Evolutionary conservation across 1,139 yeast species (phyloP), one percentile per base, ranked within the genome.

Genomic region (Debaryomyces robertsiae): DNA sequence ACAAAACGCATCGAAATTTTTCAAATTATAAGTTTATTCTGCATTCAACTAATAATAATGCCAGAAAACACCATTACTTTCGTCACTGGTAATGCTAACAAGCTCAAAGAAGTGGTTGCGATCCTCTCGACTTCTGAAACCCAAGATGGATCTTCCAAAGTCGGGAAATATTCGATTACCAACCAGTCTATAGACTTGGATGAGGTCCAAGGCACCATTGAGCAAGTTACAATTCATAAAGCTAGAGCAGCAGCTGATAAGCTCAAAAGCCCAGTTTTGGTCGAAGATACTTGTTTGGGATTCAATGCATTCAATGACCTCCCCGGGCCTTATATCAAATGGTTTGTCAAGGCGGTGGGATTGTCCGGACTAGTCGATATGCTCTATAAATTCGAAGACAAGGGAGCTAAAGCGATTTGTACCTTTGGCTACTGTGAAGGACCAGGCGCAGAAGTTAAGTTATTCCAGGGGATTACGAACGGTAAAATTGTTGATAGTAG

Each of bases 261-360:
- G 22, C 42, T 72, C 11, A 55, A 57, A 4, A 91, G 90, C 0
- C 94, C 98, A 0, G 97, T 89, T 1, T 72, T 94, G 41, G 96
- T 91, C 2, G 99, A 94, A 59, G 99, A 94, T 57, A 94, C 98
- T 0, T 91, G 96, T 40, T 75, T 94, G 37, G 89, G 85, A 7
- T 94, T 86, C 61, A 76, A 75, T 42, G 96, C 95, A 2, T 75
- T 85, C 59, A 82, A 86, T 39, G 71, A 75, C 47, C 75, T 94
- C 42, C 99, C 99, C 1, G 99, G 99, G 6, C 98, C 98, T 1
- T 73, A 78, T 52, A 78, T 81, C 61, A 91, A 91, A 63, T 91
- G 98, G 98, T 91, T 91, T 65, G 77, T 87, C 36, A 67, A 81
- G 45, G 66, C 79, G 11, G 61, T 90, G 48, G 96, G 96, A 1